Percentiles rank a stretch among this genome's conserved stretches.
phyloP scores from a whole-genome alignment of 1,139 yeast species.

The Candida sp. region DNA sequence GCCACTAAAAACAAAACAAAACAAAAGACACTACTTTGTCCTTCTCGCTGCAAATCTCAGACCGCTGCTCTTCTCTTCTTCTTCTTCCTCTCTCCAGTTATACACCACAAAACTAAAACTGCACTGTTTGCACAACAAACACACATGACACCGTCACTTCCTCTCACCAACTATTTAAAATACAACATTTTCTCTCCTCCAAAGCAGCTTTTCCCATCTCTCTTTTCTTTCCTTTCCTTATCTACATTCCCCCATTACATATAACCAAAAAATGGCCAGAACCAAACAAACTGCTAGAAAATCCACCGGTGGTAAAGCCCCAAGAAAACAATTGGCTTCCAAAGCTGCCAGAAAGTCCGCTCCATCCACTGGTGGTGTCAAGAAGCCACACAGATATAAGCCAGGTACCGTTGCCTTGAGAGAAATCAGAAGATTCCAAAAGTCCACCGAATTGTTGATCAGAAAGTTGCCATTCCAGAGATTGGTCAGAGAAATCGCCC shows the following conservation, averaged over 20 bases:
- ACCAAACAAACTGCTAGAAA: slow-evolving; percentile 99
- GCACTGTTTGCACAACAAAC: too few relatives aligned
- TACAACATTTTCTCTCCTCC: too few relatives aligned
- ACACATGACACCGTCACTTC: too few relatives aligned
- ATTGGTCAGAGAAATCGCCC: slow-evolving; percentile 97
- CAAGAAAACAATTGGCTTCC: slow-evolving; percentile 99
- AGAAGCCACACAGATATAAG: slow-evolving; percentile 99
- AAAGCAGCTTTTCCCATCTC: too few relatives aligned
- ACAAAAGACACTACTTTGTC: too few relatives aligned
- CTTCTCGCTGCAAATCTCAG: too few relatives aligned
- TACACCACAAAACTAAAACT: too few relatives aligned
- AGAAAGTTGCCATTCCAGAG: slow-evolving; percentile 99
- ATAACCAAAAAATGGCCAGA: slow-evolving; percentile 82
- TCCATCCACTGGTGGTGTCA: slow-evolving; percentile 98
- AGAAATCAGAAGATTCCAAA: slow-evolving; percentile 99
- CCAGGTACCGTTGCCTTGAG: slow-evolving; percentile 99
- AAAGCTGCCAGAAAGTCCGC: slow-evolving; percentile 99
- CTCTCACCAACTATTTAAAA: too few relatives aligned
- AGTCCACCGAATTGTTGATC: slow-evolving; percentile 95
- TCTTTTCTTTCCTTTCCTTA: not conserved
- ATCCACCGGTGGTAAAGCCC: slow-evolving; percentile 99
- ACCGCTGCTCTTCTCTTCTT: too few relatives aligned
- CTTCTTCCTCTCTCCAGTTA: too few relatives aligned
- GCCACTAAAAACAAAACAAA: too few relatives aligned
- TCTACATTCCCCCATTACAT: too few relatives aligned